These are phyloP conservation scores for Neophaeococcomyces mojaviensis DNA, from an alignment of 2,329 filamentous ascomycete genomes.

Conservation along the genomic window DNA sequence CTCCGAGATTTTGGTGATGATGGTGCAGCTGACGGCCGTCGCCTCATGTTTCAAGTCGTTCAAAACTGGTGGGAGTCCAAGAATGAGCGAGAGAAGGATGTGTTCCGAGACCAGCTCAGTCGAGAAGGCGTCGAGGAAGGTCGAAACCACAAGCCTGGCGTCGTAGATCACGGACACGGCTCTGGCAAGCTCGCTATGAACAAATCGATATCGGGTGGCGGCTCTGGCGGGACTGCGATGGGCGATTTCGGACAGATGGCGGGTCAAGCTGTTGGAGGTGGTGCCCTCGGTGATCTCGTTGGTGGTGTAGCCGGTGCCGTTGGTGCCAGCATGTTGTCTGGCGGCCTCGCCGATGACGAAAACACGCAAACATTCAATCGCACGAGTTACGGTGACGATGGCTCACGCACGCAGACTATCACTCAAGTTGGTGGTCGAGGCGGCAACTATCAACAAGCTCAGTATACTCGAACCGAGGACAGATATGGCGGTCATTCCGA, in stretches of 20 bases:
- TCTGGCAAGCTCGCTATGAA: slow-evolving; percentile 76
- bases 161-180: slow-evolving; percentile 76
- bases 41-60: slow-evolving; percentile 70
- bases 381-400: slow-evolving; percentile 50
- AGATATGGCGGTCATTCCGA: slow-evolving; percentile 13
- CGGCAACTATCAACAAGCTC: slow-evolving; percentile 35
- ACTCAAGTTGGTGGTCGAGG: slow-evolving; percentile 37
- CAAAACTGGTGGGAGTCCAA: slow-evolving; percentile 74
- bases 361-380: slow-evolving; percentile 49
- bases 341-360: slow-evolving; percentile 51
- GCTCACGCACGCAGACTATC: slow-evolving; percentile 54
- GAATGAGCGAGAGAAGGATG: slow-evolving; percentile 53
- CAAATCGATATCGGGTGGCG: slow-evolving; percentile 43
- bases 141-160: slow-evolving; percentile 78
- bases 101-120: slow-evolving; percentile 67
- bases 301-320: slow-evolving; percentile 54
- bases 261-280: slow-evolving; percentile 55
- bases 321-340: slow-evolving; percentile 45
- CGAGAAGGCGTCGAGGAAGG: slow-evolving; percentile 69
- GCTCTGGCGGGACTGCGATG: slow-evolving; percentile 29
- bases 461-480: slow-evolving; percentile 25
- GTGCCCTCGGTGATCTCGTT: slow-evolving; percentile 60
- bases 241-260: slow-evolving; percentile 40
- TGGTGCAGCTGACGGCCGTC: slow-evolving; percentile 63
- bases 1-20: slow-evolving; percentile 63